Conservation (phyloP, 2,329 filamentous ascomycete species). For the Ilyonectria sp. region DNA sequence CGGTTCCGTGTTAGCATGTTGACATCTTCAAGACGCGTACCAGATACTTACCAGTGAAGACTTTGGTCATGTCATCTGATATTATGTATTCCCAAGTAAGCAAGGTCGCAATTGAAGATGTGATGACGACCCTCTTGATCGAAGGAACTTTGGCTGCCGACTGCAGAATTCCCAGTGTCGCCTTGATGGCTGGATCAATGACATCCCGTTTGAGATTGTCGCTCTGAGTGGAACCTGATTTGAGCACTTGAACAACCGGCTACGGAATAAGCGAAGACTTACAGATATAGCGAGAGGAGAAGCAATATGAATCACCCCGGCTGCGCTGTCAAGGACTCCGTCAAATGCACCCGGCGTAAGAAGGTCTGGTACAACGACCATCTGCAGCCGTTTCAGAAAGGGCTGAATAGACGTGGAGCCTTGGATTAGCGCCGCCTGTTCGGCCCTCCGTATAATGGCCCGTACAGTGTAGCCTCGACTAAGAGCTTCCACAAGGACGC, state of each 20-base stretch:
- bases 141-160: background rate
- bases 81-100: too few species aligned
- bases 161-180: background rate
- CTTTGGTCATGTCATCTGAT: too few species aligned
- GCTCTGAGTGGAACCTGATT: too few species aligned
- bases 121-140: conserved; percentile 8
- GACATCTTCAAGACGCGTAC: too few species aligned
- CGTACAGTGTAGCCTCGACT: background rate
- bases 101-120: background rate
- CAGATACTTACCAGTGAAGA: too few species aligned
- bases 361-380: background rate
- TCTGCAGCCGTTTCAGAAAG: too few species aligned
- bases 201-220: background rate
- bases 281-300: background rate
- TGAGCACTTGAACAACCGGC: too few species aligned
- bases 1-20: too few species aligned
- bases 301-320: background rate
- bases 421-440: too few species aligned
- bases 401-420: too few species aligned
- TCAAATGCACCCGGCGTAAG: background rate
- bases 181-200: background rate
- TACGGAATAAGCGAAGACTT: too few species aligned
- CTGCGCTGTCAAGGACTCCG: background rate
- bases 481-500: conserved; percentile 5
- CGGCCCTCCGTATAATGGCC: background rate